Evolutionary conservation across 805 yeast species (phyloP).

Genomic region (Saccharomyces cerevisiae): DNA sequence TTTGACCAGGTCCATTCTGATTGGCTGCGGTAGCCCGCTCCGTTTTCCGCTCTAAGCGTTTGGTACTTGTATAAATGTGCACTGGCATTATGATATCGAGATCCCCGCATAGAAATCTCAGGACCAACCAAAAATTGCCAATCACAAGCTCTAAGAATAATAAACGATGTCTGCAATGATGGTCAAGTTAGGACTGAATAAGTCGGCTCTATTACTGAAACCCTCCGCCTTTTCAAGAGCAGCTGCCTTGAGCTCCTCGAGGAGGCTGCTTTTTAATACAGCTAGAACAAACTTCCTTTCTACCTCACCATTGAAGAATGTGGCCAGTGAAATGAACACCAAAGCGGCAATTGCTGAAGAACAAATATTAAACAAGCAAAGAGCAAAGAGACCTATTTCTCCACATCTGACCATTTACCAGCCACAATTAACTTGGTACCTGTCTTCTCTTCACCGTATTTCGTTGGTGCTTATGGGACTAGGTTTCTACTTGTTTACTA

Average conservation of each 20-base stretch:
- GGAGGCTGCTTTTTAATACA: slow-evolving; percentile 4
- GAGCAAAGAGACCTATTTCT: slow-evolving; percentile 80
- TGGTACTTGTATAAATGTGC: background rate
- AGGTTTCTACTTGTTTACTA: slow-evolving; percentile 69
- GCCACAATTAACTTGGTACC: slow-evolving; percentile 78
- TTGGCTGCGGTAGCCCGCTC: slow-evolving; percentile 1
- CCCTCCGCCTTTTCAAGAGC: slow-evolving; percentile 8
- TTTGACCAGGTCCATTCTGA: background rate
- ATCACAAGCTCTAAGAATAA: background rate
- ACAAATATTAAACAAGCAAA: slow-evolving; percentile 65
- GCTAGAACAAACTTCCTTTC: slow-evolving; percentile 7
- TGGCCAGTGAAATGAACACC: slow-evolving; percentile 22
- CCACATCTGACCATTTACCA: slow-evolving; percentile 87
- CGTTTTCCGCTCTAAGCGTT: slow-evolving; percentile 1
- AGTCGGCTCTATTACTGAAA: slow-evolving; percentile 4
- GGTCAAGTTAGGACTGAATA: slow-evolving; percentile 12
- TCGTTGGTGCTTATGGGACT: slow-evolving; percentile 78
- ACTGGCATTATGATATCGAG: background rate
- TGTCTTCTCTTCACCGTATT: slow-evolving; percentile 80
- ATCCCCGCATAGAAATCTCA: background rate
- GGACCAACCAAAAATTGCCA: background rate
- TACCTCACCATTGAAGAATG: background rate
- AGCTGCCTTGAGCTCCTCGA: slow-evolving; percentile 3
- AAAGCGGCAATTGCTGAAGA: slow-evolving; percentile 56
- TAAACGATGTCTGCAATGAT: slow-evolving; percentile 4